phyloP scores from a whole-genome alignment of 2,329 filamentous ascomycete species.

The Alternaria sp. region DNA sequence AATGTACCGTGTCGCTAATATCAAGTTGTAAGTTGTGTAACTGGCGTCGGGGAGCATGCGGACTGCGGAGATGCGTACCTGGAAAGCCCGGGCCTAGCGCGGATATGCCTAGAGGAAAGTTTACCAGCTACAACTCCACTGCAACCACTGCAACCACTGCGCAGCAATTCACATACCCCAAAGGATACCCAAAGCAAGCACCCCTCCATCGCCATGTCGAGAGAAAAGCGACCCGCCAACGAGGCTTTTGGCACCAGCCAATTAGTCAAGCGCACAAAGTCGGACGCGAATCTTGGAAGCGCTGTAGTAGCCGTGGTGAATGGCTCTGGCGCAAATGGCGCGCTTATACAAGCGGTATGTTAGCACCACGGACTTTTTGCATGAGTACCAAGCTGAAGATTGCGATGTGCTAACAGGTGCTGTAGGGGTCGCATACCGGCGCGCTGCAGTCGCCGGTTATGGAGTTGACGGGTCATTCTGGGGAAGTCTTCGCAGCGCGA shows the following conservation, averaged over 20 bases:
- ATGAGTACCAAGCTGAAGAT: constrained; percentile 40
- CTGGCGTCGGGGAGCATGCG: constrained; percentile 23
- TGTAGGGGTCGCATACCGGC: constrained; percentile 79
- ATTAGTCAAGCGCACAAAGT: constrained; percentile 89
- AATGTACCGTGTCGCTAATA: constrained; percentile 11
- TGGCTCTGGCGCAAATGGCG: constrained; percentile 65
- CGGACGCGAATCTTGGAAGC: constrained; percentile 64
- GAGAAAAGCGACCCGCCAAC: constrained; percentile 90
- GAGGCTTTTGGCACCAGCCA: constrained; percentile 81
- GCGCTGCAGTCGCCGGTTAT: constrained; percentile 89
- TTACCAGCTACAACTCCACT: constrained; percentile 25
- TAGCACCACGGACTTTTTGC: constrained; percentile 53
- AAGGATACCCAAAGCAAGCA: constrained; percentile 3
- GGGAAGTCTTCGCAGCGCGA: constrained; percentile 88
- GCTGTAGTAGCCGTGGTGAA: constrained; percentile 67
- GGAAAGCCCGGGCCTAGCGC: constrained; percentile 26
- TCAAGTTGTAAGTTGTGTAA: constrained; percentile 25
- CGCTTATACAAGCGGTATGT: constrained; percentile 72
- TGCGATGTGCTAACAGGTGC: constrained; percentile 43
- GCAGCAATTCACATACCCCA: constrained; percentile 11
- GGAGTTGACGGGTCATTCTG: constrained; percentile 81
- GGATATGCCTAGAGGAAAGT: constrained; percentile 28
- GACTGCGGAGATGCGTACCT: constrained; percentile 25
- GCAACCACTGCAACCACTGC: constrained; percentile 10
- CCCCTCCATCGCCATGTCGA: constrained; percentile 69